Evolutionary conservation across 371 early-diverging fungal species (phyloP).

Genomic region (Dichotomocladium elegans): DNA sequence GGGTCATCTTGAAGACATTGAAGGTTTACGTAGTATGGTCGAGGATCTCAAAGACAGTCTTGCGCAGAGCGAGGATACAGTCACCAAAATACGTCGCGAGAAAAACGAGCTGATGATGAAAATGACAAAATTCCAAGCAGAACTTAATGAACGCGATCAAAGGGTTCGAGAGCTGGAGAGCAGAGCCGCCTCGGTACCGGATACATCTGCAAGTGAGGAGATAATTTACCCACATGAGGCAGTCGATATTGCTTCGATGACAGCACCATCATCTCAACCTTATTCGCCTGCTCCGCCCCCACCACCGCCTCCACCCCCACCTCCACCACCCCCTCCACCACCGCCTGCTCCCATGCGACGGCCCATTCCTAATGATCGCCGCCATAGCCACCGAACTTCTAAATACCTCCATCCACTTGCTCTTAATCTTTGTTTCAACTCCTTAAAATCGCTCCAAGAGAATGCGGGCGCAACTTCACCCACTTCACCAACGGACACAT

Average conservation of each 20-base stretch:
- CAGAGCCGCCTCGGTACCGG: slow-evolving; percentile 7
- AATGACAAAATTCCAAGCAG: slow-evolving; percentile 33
- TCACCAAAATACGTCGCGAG: slow-evolving; percentile 41
- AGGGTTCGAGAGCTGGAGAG: slow-evolving; percentile 13
- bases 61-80: slow-evolving; percentile 25
- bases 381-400: slow-evolving; percentile 19
- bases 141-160: slow-evolving; percentile 32
- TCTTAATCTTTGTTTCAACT: slow-evolving; percentile 34
- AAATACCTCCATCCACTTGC: slow-evolving; percentile 44
- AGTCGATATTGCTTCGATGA: no score
- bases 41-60: slow-evolving; percentile 37
- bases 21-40: slow-evolving; percentile 40
- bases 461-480: slow-evolving; percentile 16
- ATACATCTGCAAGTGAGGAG: no score
- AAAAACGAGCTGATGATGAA: slow-evolving; percentile 47
- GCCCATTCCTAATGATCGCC: slow-evolving; percentile 3
- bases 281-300: slow-evolving; percentile 10
- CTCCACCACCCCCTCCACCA: slow-evolving; percentile 34
- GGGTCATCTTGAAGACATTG: slow-evolving; percentile 27
- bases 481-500: slow-evolving; percentile 9
- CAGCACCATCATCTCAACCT: background rate
- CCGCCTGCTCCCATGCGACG: slow-evolving; percentile 16
- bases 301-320: slow-evolving; percentile 22
- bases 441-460: slow-evolving; percentile 39
- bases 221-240: no score